Evolutionary conservation across 2,329 filamentous ascomycete species (phyloP).

Genomic region (Hypomyces perniciosus): DNA sequence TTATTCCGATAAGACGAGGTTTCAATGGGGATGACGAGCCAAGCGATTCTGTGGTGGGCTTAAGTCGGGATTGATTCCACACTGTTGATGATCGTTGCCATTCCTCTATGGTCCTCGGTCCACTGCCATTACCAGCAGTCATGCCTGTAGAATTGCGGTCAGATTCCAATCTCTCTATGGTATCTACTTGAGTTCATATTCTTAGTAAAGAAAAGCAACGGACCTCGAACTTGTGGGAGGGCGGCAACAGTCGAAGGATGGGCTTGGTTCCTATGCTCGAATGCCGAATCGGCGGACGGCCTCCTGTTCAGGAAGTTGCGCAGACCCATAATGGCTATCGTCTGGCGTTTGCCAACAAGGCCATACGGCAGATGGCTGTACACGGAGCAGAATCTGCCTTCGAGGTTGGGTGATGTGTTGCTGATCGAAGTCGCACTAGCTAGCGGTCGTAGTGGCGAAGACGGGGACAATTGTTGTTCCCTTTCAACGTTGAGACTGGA

Average conservation of each 20-base stretch:
- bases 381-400: not conserved
- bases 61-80: not conserved
- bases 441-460: no score
- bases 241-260: not conserved
- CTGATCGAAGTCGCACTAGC: no score
- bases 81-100: not conserved
- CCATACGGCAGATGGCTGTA: conserved; percentile 1
- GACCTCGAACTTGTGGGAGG: conserved; percentile 1
- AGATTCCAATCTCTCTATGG: not conserved
- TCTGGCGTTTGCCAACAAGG: not conserved
- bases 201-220: not conserved
- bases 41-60: not conserved
- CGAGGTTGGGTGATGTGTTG: not conserved
- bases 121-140: conserved; percentile 1
- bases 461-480: no score
- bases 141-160: conserved; percentile 1
- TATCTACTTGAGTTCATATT: no score
- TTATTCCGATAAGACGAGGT: conserved; percentile 9
- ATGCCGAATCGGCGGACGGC: conserved; percentile 5
- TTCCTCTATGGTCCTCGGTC: not conserved
- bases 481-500: no score
- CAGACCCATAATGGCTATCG: conserved; percentile 10
- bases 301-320: conserved; percentile 10
- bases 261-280: not conserved
- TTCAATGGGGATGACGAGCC: conserved; percentile 1